Base-by-base conservation (phyloP, 345 rosid species). In the Jatropha curcas region DNA sequence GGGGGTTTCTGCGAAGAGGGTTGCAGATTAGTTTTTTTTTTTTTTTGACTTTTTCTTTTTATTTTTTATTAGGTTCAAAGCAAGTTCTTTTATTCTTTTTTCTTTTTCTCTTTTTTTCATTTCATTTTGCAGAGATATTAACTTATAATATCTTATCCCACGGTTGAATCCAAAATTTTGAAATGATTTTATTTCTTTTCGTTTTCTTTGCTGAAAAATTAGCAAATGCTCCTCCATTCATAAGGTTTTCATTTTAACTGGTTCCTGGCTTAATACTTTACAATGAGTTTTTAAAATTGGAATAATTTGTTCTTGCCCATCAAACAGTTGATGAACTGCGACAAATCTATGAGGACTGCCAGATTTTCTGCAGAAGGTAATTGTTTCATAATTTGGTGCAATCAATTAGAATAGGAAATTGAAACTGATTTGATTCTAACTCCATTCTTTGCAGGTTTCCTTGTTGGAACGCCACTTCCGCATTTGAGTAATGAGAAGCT, bases 1-100 rank as follows among this genome's bases (percentile, higher is more conserved):
- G 28, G 89, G 90, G 89, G 90, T 66, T 90, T 94, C 80, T 94
- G 97, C 80, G 86, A 89, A 56, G 98, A 94, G 98, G 98, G 98
- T 94, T 82, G 81, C 77, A 39, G 48, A 63, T 63, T 19, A 43
- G 4, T 61, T 50, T 31, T 50, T 25, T 35, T 14, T 71, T 19
- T 48, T 37, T 28, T 41, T 65, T 4, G 27, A 34, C 30, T 16
- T 12, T 60, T 46, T n/a, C 19, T 58, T 22, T 59, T 7, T 19
- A 48, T 65, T 27, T 53, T 65, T 50, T 51, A n/a, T 16, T 45
- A 20, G 57, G 37, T n/a, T 55, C 46, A 28, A 45, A 22, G 14
- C 31, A 28, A 7, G 31, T n/a, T 59, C 43, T 39, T 8, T 73
- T 34, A n/a, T n/a, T 16, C 16, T 11, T 22, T 16, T 65, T 7